These are phyloP conservation scores for Capronia coronata DNA, from an alignment of 2,329 filamentous ascomycete species.

Conservation along the genomic window DNA sequence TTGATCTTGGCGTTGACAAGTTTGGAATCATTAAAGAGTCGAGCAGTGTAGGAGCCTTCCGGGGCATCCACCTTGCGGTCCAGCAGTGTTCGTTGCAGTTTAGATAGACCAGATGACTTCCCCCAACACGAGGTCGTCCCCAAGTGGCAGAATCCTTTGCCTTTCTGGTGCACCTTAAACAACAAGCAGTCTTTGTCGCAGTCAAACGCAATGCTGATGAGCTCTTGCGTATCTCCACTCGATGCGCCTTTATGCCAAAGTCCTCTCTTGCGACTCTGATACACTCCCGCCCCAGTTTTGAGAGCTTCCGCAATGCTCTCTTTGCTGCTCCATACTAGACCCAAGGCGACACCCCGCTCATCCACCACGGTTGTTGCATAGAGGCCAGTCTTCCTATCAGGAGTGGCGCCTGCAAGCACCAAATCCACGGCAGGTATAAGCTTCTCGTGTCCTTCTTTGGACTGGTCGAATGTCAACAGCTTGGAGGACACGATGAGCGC, in stretches of 20 bases:
- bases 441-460: conserved; percentile 51
- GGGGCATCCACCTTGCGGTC: conserved; percentile 78
- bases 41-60: conserved; percentile 83
- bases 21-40: conserved; percentile 86
- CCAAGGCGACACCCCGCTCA: conserved; percentile 74
- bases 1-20: conserved; percentile 92
- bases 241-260: conserved; percentile 95
- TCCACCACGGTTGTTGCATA: conserved; percentile 88
- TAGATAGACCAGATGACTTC: conserved; percentile 69
- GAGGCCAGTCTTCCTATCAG: conserved; percentile 75
- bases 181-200: conserved; percentile 90
- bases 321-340: conserved; percentile 87
- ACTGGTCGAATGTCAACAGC: conserved; percentile 58
- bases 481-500: conserved; percentile 61
- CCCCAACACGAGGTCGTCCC: conserved; percentile 92
- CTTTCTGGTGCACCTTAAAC: conserved; percentile 84
- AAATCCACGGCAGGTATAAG: conserved; percentile 63
- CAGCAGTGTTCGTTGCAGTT: conserved; percentile 78
- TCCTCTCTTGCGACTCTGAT: conserved; percentile 91
- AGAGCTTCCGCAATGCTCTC: conserved; percentile 85
- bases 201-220: conserved; percentile 77
- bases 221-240: conserved; percentile 86
- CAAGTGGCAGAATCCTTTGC: conserved; percentile 86
- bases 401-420: conserved; percentile 67
- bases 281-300: conserved; percentile 74